Evolutionary conservation across 108 stramenopile species (phyloP).

Genomic region (Aureococcus anophagefferens): DNA sequence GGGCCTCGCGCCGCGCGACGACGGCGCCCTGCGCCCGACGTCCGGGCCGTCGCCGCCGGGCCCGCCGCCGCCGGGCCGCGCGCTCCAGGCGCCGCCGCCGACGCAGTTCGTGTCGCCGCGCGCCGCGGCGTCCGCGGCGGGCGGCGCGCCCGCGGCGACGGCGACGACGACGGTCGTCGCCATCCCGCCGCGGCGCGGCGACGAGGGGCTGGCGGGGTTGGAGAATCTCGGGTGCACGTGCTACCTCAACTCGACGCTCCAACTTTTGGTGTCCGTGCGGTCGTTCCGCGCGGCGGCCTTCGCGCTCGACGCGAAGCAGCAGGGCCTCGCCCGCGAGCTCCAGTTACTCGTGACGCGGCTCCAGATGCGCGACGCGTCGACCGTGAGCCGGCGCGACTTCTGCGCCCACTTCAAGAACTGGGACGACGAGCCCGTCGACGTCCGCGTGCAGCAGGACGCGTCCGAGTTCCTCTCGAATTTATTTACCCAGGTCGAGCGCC

Average conservation of each 20-base stretch:
- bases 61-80: no score
- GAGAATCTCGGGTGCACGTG: conserved; percentile 53
- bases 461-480: conserved; percentile 39
- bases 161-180: neutral
- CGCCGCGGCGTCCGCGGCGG: no score
- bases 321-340: conserved; percentile 7
- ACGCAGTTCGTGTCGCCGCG: no score
- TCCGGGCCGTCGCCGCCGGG: neutral
- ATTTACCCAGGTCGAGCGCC: conserved; percentile 29
- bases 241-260: conserved; percentile 55
- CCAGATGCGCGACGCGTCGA: conserved; percentile 1
- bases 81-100: no score
- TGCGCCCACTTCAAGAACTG: conserved; percentile 23
- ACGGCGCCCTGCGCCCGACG: no score
- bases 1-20: no score
- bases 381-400: conserved; percentile 11
- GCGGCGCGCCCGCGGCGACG: neutral
- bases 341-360: conserved; percentile 26
- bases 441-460: conserved; percentile 49
- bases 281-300: conserved; percentile 17
- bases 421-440: conserved; percentile 37
- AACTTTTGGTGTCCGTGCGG: conserved; percentile 34
- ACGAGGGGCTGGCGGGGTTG: conserved; percentile 36
- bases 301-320: neutral
- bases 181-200: no score